Evolutionary conservation across 495 filamentous ascomycete species (phyloP), one percentile per base, ranked within the genome.

Genomic region (Hypomontagnella submonticulosa): DNA sequence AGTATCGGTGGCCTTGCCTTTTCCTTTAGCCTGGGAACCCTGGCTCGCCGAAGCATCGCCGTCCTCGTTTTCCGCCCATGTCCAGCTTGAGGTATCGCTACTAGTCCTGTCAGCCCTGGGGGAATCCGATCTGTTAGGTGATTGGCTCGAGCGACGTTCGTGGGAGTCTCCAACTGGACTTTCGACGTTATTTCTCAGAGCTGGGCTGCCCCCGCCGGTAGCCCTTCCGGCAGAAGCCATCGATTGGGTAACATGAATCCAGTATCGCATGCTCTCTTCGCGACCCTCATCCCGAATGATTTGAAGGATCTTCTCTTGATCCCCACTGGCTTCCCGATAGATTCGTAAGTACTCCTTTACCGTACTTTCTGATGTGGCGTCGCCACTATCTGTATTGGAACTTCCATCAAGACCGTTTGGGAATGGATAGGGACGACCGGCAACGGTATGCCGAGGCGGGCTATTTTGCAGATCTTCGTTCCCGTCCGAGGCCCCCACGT

Each of bases 221-320:
- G 46, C 30, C n/a, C 48, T 65, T 38, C 36, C 52, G 32, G 51
- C 18, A 23, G 40, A 37, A 13, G 27, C 51, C 63, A 79, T 75
- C 0, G 68, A 56, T 44, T 67, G 55, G 3, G 78, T 80, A 12
- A 79, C 49, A 9, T 55, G 66, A 13, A 83, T 69, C 81, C 81
- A 85, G 53, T 82, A 81, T 19, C 78, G 77, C 40, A 91, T 76
- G 46, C 84, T 82, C 11, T 84, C 83, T 38, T 83, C 77, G 10
- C 82, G 81, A 20, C 82, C 80, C 66, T 89, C 88, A 30, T 87
- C 82, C 20, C 82, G 80, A 46, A 90, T 87, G 10, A 91, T 85
- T 38, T 79, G 74, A 5, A 88, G 63, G 15, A 91, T 85, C 62
- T 83, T 81, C 12, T 85, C 77, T 0, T 83, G 84, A 61, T 89